Evolutionary conservation across 2,329 filamentous ascomycete species (phyloP), one percentile per base, ranked within the genome.

Genomic region (Byssochlamys sp.): DNA sequence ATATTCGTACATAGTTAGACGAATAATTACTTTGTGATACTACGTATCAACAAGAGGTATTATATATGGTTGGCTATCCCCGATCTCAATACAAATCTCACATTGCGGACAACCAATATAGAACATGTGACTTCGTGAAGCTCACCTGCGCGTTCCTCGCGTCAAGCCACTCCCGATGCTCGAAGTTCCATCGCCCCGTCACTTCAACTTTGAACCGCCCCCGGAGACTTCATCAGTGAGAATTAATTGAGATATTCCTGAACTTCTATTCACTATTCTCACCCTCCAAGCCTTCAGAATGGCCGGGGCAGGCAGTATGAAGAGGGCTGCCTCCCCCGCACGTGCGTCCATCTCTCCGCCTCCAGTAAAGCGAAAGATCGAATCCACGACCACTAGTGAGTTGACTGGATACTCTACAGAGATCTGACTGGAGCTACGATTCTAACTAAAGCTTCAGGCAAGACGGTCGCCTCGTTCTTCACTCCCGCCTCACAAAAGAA

Each of bases 401-500:
- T 63, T 19, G 39, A 45, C 39, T 45, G 6, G 14, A 24, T 45
- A 19, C 1, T n/a, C 14, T 14, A 2, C n/a, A 19, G 39, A 45
- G 4, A 33, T 9, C 6, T 6, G 1, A 25, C 4, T 6, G 28
- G 6, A 19, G 14, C 11, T 39, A 52, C 55, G n/a, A 50, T 39
- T 3, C 29, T 53, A 35, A 11, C 54, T 55, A 26, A 14, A 5
- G 10, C 2, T 50, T 9, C 35, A 75, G 74, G 70, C 55, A 69
- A 67, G 33, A 84, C 87, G 1, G 84, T 95, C 1, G 82, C 88
- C 24, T 90, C 82, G 56, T 97, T 97, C 77, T 97, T 97, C 74
- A 95, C 86, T 0, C 91, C 91, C 0, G 70, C 81, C 0, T 96
- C 91, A 0, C 84, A 96, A 71, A 96, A 95, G 70, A 84, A 87